Evolutionary conservation across 306 rosid genomes (phyloP).

Genomic region (Hylodesmum podocarpum): DNA sequence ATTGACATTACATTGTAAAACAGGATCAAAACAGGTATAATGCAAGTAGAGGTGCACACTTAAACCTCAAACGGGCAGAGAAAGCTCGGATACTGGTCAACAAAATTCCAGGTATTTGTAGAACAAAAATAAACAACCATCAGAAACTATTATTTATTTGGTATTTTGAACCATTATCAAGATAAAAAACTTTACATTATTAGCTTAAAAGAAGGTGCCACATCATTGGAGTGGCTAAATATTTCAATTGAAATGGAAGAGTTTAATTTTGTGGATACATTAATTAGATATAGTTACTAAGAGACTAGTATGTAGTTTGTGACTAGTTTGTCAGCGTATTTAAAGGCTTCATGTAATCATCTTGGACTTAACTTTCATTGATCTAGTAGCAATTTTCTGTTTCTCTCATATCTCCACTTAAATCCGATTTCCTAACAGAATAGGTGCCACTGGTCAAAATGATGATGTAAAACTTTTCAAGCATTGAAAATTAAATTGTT

Average conservation of each 20-base stretch:
- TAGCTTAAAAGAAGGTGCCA: neutral
- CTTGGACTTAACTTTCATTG: no score
- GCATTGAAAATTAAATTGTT: neutral
- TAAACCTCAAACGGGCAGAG: slow-evolving; percentile 96
- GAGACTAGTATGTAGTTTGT: no score
- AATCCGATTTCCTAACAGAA: no score
- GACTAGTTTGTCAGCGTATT: no score
- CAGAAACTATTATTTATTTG: neutral
- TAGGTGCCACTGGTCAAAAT: neutral
- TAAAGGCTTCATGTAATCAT: no score
- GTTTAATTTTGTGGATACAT: neutral
- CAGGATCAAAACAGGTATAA: slow-evolving; percentile 98
- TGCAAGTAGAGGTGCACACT: slow-evolving; percentile 97
- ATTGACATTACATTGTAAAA: slow-evolving; percentile 24
- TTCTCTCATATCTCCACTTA: no score
- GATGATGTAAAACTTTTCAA: neutral
- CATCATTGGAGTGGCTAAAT: neutral
- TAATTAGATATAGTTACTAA: no score
- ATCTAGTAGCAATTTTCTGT: no score
- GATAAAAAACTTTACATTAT: neutral
- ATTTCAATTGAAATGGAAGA: neutral
- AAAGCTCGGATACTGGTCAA: slow-evolving; percentile 85
- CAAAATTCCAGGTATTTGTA: slow-evolving; percentile 76
- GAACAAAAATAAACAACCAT: slow-evolving; percentile 1
- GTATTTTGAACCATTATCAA: slow-evolving; percentile 2